Conservation (phyloP, 306 rosid species). For the Quercus agrifolia region DNA sequence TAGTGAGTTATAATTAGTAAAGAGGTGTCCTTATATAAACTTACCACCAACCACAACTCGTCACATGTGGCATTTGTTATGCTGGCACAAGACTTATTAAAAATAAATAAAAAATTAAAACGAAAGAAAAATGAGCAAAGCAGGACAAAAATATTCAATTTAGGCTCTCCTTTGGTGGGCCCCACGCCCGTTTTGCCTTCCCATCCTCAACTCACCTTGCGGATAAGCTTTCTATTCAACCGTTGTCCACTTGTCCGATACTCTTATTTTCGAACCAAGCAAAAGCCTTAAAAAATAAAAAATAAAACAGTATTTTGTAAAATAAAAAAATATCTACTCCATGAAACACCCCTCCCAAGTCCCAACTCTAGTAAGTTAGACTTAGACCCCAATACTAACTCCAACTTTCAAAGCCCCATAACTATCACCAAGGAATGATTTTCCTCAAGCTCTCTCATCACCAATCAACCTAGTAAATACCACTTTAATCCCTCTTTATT, state of each 20-base stretch:
- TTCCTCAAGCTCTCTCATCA: background rate
- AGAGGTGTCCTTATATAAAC: no score
- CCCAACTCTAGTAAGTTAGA: no score
- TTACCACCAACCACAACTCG: no score
- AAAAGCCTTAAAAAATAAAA: background rate
- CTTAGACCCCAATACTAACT: background rate
- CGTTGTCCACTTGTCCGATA: background rate
- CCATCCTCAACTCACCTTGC: slow-evolving; percentile 14
- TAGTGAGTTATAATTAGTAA: no score
- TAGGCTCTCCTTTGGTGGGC: background rate
- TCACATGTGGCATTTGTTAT: no score
- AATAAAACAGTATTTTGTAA: no score
- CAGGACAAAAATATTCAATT: no score
- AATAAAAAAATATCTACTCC: background rate
- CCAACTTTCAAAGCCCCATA: background rate
- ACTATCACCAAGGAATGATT: background rate
- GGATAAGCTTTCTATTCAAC: slow-evolving; percentile 36
- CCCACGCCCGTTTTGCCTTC: background rate
- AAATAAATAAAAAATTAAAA: no score
- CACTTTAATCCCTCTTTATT: background rate
- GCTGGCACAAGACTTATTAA: no score
- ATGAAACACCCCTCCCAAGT: no score
- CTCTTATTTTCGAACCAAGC: background rate
- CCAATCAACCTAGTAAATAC: background rate
- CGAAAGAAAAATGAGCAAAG: no score